Evolutionary conservation across 2,329 filamentous ascomycete genomes (phyloP).

Genomic region (Pseudocercospora vitis): DNA sequence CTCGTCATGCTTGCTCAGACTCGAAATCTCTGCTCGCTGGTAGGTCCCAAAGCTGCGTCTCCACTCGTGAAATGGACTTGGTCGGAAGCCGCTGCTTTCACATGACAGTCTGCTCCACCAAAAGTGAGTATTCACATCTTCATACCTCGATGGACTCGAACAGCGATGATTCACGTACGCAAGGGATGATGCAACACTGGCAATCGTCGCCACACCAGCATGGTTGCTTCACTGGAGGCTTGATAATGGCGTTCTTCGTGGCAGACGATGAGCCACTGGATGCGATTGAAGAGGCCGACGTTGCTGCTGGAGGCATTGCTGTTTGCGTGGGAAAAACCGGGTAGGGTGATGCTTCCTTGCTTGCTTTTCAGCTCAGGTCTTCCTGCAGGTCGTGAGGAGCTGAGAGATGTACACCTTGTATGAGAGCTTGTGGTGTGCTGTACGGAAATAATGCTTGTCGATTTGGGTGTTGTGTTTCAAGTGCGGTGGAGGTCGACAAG

Average conservation of each 20-base stretch:
- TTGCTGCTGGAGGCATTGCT: constrained; percentile 35
- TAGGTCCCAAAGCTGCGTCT: no score
- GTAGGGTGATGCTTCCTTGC: neutral
- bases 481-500: neutral
- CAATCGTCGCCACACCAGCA: constrained; percentile 37
- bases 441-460: neutral
- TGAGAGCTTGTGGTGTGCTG: neutral
- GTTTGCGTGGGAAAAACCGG: no score
- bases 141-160: no score
- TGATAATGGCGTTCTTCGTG: constrained; percentile 25
- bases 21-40: no score
- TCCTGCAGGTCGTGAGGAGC: neutral
- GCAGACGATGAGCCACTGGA: constrained; percentile 23
- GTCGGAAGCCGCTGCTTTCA: neutral
- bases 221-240: constrained; percentile 31
- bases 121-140: no score
- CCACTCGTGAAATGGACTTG: neutral
- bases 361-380: neutral
- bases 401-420: neutral
- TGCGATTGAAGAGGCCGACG: constrained; percentile 23
- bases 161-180: constrained; percentile 16
- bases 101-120: constrained; percentile 19
- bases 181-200: constrained; percentile 24
- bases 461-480: constrained; percentile 3
- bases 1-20: no score